These are phyloP conservation scores for Monosporozyma yasuniensis DNA, from an alignment of 805 yeast species.

Conservation along the genomic window DNA sequence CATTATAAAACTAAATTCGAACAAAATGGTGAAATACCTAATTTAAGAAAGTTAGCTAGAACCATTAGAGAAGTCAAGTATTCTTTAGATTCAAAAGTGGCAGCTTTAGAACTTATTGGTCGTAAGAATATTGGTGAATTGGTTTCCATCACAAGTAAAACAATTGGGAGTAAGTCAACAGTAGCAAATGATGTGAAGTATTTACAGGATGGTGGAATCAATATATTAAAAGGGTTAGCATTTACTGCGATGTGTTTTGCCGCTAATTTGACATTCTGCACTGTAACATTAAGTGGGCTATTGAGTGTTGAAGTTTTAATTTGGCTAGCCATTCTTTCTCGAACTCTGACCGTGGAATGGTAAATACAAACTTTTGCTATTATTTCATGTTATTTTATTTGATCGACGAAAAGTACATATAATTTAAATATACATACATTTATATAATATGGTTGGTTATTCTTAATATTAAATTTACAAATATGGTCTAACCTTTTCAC, in stretches of 20 bases:
- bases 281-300: background rate
- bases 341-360: background rate
- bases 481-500: slow-evolving; percentile 55
- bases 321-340: background rate
- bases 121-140: background rate
- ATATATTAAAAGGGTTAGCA: background rate
- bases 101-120: background rate
- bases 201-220: background rate
- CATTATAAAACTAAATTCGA: background rate
- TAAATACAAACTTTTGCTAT: background rate
- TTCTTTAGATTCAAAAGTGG: background rate
- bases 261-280: background rate
- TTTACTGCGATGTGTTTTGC: background rate
- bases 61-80: background rate
- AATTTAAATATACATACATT: background rate
- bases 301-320: background rate
- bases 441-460: background rate
- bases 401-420: background rate
- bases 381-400: background rate
- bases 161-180: background rate
- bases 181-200: background rate
- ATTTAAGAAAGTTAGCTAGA: background rate
- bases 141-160: background rate
- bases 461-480: slow-evolving; percentile 13
- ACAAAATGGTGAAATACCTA: background rate